Evolutionary conservation across 176 grass and related monocot genomes (phyloP), one percentile per base, ranked within the genome.

Genomic region (Oryza glaberrima): DNA sequence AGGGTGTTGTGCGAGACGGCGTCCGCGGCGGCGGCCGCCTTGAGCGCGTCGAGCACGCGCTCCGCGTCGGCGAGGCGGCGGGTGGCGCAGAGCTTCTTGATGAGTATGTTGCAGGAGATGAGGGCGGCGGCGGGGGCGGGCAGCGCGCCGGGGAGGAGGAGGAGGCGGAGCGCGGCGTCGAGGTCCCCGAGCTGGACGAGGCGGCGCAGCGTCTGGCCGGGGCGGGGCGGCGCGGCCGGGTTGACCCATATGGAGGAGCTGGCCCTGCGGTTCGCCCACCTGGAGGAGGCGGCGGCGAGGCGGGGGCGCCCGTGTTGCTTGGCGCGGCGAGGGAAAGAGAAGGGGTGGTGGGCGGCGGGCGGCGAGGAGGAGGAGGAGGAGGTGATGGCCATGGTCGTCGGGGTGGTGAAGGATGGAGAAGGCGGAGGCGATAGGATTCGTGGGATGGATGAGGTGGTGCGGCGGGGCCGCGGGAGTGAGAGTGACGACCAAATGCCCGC

Each of bases 1-100:
- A 90, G 84, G 75, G 84, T 90, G 88, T 90, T 90, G 79, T 86
- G 84, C 60, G 88, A 83, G 79, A 90, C 74, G 47, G 84, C 60
- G 38, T 90, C 88, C 3, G 88, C 88, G 10, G 83, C 46, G 58
- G 68, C 79, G 7, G 79, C 54, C 1, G 73, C 73, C 83, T 86
- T 82, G 66, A 90, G 78, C 34, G 17, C 67, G 23, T 72, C 83
- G 20, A 90, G 73, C 67, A 90, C 58, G 68, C 79, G 83, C 46
- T 86, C 83, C 14, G 83, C 78, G 4, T 90, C 83, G 6, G 79
- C 58, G 67, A 90, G 45, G 67, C 79, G 79, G 45, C 32, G 44
- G 35, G 51, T 35, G 10, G 78, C 56, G 67, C 88, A 90, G 58
- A 90, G 88, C 60, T 86, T 86, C 51, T 86, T 86, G 44, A 90